Base-by-base conservation (phyloP, 345 rosid species). In the Geranium rotundifolium region DNA sequence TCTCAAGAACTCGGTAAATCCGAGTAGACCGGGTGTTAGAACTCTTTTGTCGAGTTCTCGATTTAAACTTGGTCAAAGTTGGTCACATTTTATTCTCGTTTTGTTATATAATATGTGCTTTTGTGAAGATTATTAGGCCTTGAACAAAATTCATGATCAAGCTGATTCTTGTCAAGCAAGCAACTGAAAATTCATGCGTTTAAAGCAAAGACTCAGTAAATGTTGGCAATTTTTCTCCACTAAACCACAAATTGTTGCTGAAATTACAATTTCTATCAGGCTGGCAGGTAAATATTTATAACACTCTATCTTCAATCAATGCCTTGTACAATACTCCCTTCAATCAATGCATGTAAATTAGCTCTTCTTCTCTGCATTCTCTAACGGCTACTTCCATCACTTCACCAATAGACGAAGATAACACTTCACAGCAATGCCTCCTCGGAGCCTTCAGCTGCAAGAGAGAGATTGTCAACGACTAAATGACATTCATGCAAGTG, bases 341-440 rank as follows among this genome's bases (percentile, higher is more conserved):
- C 14, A 5, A 41, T 46, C 15, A 46, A 14, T 75, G 82, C 62
- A 81, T 82, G 67, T 71, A 63, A 19, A 85, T 83, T 17, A 82
- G 34, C 67, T 89, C 96, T 31, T 87, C 88, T 31, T 79, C 77
- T 54, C 62, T 61, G 77, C 96, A 89, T 58, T 82, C 89, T 72
- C 91, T 78, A 5, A 89, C 61, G 58, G 69, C 73, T 56, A 89
- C 70, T 56, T 86, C 88, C 90, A 89, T 77, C 31, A 78, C 63
- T 54, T 70, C 41, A 4, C 76, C 73, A n/a, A 54, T 59, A 23
- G 81, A 69, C 49, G 93, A 76, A 14, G 86, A 84, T 61, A 82
- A 76, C n/a, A 87, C 79, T 46, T 89, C 86, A 75, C 95, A 89
- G 18, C 96, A 89, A 5, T 87, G 91, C 65, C 96, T 72, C 68